phyloP scores from a whole-genome alignment of 73 alveolate species.

The Symbiodinium natans region DNA sequence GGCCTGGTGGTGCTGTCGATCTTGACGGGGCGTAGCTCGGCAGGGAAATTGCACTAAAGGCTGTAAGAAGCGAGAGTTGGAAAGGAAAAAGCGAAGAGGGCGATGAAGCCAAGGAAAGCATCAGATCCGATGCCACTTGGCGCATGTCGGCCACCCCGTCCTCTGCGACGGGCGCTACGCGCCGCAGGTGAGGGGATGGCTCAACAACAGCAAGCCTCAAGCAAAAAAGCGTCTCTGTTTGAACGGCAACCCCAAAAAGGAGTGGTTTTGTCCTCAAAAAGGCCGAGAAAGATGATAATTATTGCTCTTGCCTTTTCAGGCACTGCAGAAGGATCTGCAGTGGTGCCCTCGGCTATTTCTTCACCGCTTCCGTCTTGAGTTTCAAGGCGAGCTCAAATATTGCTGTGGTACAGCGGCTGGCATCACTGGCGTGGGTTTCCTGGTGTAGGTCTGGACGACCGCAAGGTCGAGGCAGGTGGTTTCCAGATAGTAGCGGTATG shows the following conservation, averaged over 20 bases:
- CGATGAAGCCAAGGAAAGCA: conserved; percentile 70
- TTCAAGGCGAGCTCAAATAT: too few relatives aligned
- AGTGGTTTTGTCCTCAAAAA: background rate
- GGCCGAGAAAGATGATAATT: background rate
- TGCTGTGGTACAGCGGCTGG: background rate
- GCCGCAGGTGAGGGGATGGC: conserved; percentile 4
- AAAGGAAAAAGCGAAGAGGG: background rate
- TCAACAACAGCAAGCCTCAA: background rate
- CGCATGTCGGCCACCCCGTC: conserved; percentile 78
- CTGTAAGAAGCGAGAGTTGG: background rate
- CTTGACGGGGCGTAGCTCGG: conserved; percentile 69
- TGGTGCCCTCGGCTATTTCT: conserved; percentile 89
- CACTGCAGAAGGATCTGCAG: conserved; percentile 3
- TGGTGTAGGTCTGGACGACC: background rate
- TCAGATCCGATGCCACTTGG: conserved; percentile 72
- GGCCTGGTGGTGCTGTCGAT: conserved; percentile 70
- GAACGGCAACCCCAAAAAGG: background rate
- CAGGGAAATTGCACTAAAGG: background rate
- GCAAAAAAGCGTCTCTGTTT: background rate
- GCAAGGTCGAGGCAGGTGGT: background rate
- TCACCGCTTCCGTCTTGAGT: conserved; percentile 66
- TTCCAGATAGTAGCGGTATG: too few relatives aligned
- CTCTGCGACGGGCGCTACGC: conserved; percentile 92
- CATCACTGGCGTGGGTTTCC: background rate
- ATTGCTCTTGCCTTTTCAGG: too few relatives aligned